phyloP scores from a whole-genome alignment of 345 rosid genomes.

The Gossypium herbaceum region DNA sequence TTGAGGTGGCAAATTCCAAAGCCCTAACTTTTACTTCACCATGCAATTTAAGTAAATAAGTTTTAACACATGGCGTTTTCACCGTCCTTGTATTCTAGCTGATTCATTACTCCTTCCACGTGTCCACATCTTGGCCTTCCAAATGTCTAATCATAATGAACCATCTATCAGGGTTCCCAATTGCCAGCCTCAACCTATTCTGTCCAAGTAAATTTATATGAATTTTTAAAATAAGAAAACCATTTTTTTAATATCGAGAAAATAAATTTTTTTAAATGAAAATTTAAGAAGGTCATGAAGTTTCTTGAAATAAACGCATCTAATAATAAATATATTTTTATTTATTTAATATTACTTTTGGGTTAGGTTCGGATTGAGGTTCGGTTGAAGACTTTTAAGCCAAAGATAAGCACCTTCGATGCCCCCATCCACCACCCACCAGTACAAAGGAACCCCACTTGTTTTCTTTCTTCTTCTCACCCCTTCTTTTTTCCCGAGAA shows the following conservation, averaged over 20 bases:
- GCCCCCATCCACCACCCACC: constrained; percentile 26
- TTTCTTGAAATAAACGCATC: constrained; percentile 23
- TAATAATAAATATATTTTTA: neutral
- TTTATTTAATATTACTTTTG: neutral
- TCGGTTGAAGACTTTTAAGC: constrained; percentile 30
- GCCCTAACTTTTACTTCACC: neutral
- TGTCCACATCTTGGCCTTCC: neutral
- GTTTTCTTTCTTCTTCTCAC: constrained; percentile 2
- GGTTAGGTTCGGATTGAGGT: constrained; percentile 27
- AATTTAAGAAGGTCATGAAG: constrained; percentile 1
- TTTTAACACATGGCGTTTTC: constrained; percentile 4
- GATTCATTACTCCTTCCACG: constrained; percentile 15
- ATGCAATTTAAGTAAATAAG: neutral
- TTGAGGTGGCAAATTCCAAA: constrained; percentile 11
- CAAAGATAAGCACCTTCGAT: constrained; percentile 30
- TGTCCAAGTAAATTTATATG: neutral
- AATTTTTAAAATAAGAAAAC: neutral
- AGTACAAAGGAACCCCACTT: constrained; percentile 31
- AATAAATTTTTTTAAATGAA: neutral
- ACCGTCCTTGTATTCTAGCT: constrained; percentile 6
- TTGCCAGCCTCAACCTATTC: neutral
- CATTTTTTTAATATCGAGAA: neutral
- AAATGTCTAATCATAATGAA: neutral
- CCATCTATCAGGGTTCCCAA: neutral
- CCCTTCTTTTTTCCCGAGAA: neutral